A percentile compares a stretch with the other conserved stretches of the same genome.
Evolutionary conservation across 2,329 filamentous ascomycete genomes (phyloP).

Genomic region (Trichoderma arundinaceum): DNA sequence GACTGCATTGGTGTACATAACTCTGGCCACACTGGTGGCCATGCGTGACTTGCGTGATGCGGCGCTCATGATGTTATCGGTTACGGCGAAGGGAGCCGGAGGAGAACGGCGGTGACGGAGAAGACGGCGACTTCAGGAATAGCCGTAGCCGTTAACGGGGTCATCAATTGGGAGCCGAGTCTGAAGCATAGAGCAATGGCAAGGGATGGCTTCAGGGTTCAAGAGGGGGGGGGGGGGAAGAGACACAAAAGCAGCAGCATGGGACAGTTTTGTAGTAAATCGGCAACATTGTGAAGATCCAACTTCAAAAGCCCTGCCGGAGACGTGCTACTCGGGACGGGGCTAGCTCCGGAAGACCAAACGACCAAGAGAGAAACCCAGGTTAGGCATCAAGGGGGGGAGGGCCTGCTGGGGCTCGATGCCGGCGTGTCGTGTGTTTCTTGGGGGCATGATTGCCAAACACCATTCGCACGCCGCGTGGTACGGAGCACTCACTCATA

Average conservation of each 20-base stretch:
- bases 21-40: conserved; percentile 50
- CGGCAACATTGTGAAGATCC: conserved; percentile 31
- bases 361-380: conserved; percentile 35
- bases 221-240: conserved; percentile 2
- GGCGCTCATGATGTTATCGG: conserved; percentile 45
- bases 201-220: conserved; percentile 22
- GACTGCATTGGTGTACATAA: conserved; percentile 74
- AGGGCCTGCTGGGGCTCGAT: conserved; percentile 26
- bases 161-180: conserved; percentile 18
- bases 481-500: conserved; percentile 31
- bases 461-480: conserved; percentile 28
- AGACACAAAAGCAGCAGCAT: conserved; percentile 18
- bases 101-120: conserved; percentile 21
- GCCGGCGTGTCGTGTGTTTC: conserved; percentile 34
- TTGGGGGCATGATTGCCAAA: conserved; percentile 32
- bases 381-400: conserved; percentile 40
- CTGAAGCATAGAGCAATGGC: conserved; percentile 19
- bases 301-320: conserved; percentile 29
- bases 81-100: conserved; percentile 4
- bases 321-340: conserved; percentile 27
- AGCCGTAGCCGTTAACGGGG: conserved; percentile 19
- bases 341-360: conserved; percentile 31
- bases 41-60: conserved; percentile 55
- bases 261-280: conserved; percentile 31
- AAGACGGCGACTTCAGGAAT: conserved; percentile 21